These are phyloP conservation scores for Corymbia citriodora DNA, from an alignment of 441 rosid genomes.

Conservation along the genomic window DNA sequence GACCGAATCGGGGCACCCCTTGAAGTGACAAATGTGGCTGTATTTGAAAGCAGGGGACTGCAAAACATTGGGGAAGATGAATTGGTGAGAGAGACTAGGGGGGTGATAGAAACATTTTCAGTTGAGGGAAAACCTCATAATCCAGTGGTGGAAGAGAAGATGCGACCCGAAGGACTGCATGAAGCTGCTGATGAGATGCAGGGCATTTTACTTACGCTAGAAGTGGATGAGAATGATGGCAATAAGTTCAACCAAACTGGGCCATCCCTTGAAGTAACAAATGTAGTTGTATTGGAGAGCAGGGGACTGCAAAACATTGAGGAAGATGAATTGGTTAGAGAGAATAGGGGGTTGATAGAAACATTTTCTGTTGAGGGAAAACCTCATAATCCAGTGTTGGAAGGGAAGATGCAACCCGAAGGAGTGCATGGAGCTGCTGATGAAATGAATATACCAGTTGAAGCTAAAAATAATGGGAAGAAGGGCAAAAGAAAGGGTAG, in stretches of 20 bases:
- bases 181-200: neutral
- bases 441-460: neutral
- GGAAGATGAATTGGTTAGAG: slow-evolving; percentile 31
- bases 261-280: slow-evolving; percentile 16
- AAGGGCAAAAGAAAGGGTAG: slow-evolving; percentile 4
- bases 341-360: slow-evolving; percentile 39
- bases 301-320: neutral
- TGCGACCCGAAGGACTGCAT: neutral
- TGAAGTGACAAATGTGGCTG: slow-evolving; percentile 17
- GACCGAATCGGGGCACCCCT: slow-evolving; percentile 4
- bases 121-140: slow-evolving; percentile 33
- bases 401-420: slow-evolving; percentile 1
- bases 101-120: slow-evolving; percentile 35
- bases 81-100: slow-evolving; percentile 31
- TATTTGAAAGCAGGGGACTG: slow-evolving; percentile 4
- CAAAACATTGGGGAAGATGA: slow-evolving; percentile 21
- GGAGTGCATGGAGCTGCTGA: neutral
- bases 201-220: slow-evolving; percentile 15
- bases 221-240: slow-evolving; percentile 20
- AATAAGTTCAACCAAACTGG: neutral
- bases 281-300: slow-evolving; percentile 13
- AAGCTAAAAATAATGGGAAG: slow-evolving; percentile 3
- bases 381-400: slow-evolving; percentile 9
- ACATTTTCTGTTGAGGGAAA: slow-evolving; percentile 38
- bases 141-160: slow-evolving; percentile 5